Evolutionary conservation across 768 basidiomycete species (phyloP).

Genomic region (Fistulinella prunicolor): DNA sequence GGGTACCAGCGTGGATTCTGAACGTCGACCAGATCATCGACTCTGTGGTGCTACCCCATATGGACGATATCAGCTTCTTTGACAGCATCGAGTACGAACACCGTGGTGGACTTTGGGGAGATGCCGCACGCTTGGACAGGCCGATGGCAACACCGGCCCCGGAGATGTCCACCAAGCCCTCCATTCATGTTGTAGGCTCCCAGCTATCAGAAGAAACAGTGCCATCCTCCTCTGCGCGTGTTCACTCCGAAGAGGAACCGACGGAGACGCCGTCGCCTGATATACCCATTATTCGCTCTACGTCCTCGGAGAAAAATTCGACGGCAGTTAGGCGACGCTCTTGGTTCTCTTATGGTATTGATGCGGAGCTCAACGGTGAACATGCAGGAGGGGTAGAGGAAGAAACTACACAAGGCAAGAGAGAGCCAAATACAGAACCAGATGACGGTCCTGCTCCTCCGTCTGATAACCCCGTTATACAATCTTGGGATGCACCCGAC

Average conservation of each 20-base stretch:
- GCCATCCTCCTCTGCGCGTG: constrained; percentile 11
- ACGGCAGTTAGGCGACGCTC: constrained; percentile 43
- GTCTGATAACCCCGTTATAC: constrained; percentile 6
- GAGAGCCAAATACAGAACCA: constrained; percentile 33
- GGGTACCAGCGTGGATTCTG: constrained; percentile 62
- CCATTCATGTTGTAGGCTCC: constrained; percentile 21
- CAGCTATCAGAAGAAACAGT: constrained; percentile 36
- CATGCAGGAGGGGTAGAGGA: constrained; percentile 25
- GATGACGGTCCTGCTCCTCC: constrained; percentile 21
- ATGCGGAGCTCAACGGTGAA: constrained; percentile 32
- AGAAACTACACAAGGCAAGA: constrained; percentile 14
- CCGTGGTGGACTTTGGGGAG: constrained; percentile 89
- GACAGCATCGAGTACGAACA: constrained; percentile 61
- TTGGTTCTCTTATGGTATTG: constrained; percentile 53
- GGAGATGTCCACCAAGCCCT: constrained; percentile 4
- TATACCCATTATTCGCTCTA: constrained; percentile 20
- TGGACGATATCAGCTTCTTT: constrained; percentile 98
- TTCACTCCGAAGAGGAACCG: constrained; percentile 30
- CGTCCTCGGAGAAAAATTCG: constrained; percentile 22
- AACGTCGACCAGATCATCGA: constrained; percentile 77
- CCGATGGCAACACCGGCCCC: constrained; percentile 12
- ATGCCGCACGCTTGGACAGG: constrained; percentile 54
- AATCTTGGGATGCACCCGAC: constrained; percentile 14
- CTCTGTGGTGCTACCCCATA: constrained; percentile 92
- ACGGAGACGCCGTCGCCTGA: constrained; percentile 26